These are phyloP conservation scores for Komagataea norvegica DNA, from an alignment of 1,139 yeast species.

Conservation along the genomic window DNA sequence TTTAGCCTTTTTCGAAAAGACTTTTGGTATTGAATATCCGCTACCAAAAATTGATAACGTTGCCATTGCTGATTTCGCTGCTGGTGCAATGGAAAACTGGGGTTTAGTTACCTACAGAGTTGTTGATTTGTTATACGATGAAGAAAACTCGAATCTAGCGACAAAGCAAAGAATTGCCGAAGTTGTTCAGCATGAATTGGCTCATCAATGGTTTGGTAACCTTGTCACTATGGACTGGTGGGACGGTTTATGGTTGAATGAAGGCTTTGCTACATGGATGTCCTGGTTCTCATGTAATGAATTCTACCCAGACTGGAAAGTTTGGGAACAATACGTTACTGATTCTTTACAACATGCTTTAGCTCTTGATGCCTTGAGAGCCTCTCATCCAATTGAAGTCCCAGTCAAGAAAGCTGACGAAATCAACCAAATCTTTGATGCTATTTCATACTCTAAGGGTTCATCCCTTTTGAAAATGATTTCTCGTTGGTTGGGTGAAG, in stretches of 20 bases:
- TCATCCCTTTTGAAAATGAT: constrained; percentile 73
- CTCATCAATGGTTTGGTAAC: constrained; percentile 84
- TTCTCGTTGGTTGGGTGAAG: constrained; percentile 62
- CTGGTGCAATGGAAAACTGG: constrained; percentile 84
- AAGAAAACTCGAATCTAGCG: constrained; percentile 47
- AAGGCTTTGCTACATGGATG: constrained; percentile 82
- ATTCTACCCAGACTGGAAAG: constrained; percentile 69
- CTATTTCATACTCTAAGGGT: constrained; percentile 72
- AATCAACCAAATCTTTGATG: constrained; percentile 74
- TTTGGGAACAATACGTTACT: constrained; percentile 58
- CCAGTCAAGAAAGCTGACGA: constrained; percentile 70
- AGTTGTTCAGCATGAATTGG: constrained; percentile 76
- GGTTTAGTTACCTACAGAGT: constrained; percentile 71
- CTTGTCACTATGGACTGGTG: constrained; percentile 84
- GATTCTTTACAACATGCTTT: constrained; percentile 63
- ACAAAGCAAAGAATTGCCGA: constrained; percentile 69
- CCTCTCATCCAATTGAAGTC: constrained; percentile 76
- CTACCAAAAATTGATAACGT: constrained; percentile 70
- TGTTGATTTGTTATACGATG: constrained; percentile 62
- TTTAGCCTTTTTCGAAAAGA: constrained; percentile 58
- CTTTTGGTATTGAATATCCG: constrained; percentile 64
- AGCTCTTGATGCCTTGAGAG: constrained; percentile 61
- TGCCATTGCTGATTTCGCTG: constrained; percentile 71
- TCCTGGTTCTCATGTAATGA: constrained; percentile 64
- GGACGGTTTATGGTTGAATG: constrained; percentile 82